These are phyloP conservation scores for Calocera cornea DNA, from an alignment of 768 basidiomycete species.

Conservation along the genomic window DNA sequence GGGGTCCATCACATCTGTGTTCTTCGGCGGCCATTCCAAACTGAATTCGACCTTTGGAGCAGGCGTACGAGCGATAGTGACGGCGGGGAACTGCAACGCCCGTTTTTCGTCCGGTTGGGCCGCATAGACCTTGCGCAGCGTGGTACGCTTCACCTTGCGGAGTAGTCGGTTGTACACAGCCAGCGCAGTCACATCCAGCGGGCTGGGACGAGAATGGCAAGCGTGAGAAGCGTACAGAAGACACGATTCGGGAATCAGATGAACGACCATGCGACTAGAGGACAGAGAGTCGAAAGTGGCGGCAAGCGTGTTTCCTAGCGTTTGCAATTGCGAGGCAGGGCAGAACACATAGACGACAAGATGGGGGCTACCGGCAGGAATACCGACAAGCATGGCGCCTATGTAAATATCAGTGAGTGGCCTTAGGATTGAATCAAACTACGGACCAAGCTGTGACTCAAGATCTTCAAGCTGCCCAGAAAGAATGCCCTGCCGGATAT, in stretches of 20 bases:
- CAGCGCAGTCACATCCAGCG: conserved; percentile 40
- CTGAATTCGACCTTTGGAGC: conserved; percentile 27
- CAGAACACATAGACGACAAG: conserved; percentile 57
- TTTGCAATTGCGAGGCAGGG: conserved; percentile 37
- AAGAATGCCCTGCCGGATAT: neutral
- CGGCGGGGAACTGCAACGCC: conserved; percentile 52
- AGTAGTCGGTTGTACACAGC: conserved; percentile 62
- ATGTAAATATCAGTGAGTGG: conserved; percentile 4
- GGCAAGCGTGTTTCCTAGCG: conserved; percentile 7
- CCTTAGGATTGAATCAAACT: conserved; percentile 46
- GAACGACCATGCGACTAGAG: conserved; percentile 41
- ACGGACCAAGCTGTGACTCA: conserved; percentile 29
- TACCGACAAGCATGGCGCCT: conserved; percentile 40
- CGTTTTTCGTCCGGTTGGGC: conserved; percentile 29
- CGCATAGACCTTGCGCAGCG: conserved; percentile 40
- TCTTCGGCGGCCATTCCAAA: conserved; percentile 28
- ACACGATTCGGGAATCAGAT: conserved; percentile 57
- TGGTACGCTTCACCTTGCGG: conserved; percentile 41
- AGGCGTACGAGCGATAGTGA: conserved; percentile 42
- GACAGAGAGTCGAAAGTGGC: conserved; percentile 16
- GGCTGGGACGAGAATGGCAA: conserved; percentile 29
- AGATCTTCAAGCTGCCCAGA: neutral
- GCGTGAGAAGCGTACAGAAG: conserved; percentile 38
- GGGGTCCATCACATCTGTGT: conserved; percentile 41
- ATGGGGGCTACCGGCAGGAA: conserved; percentile 29